Base-by-base conservation (phyloP, 176 grass and related monocot species). In the Tillandsia leiboldiana region DNA sequence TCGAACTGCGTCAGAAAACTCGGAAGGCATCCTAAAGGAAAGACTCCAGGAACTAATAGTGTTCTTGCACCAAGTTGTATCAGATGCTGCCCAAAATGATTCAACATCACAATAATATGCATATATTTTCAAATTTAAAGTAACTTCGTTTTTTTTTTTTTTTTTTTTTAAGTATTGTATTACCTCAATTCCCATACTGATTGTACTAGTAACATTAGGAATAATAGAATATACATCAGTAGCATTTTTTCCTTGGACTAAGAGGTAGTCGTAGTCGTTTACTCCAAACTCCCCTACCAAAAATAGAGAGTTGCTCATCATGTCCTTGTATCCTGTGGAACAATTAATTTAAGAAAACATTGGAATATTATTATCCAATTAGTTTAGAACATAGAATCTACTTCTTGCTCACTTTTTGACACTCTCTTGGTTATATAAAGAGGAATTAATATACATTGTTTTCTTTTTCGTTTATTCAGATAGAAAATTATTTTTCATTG, bases 41-140 rank as follows among this genome's bases (percentile, higher is more conserved):
- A 70, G 75, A 84, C 91, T 67, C 92, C 92, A 11, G 88, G 92
- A 10, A 96, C 88, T 51, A 96, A 68, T 62, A 96, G 74, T 20
- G 78, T 81, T 58, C 51, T 73, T 6, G 88, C 88, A 0, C 92
- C 92, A 51, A 92, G 71, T n/a, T 47, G 72, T 28, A 92, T 73
- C 23, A 96, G 48, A 53, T 96, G 83, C 92, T 85, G 33, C 15
- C 33, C 5, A 42, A 42, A 42, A 42, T 42, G 33, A 42, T 42
- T 42, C 33, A 7, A 7, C 33, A 6, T 42, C 33, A 42, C 33
- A 42, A 42, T 42, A 33, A 33, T 33, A 24, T 24, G 20, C 20
- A 24, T 24, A 33, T 33, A 5, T 33, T 33, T 33, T 33, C 29
- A 33, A 3, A 4, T 33, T 29, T 29, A 29, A 29, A 3, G 27